Evolutionary conservation across 2,329 filamentous ascomycete species (phyloP), one percentile per base, ranked within the genome.

Genomic region (Chaetomium sp.): DNA sequence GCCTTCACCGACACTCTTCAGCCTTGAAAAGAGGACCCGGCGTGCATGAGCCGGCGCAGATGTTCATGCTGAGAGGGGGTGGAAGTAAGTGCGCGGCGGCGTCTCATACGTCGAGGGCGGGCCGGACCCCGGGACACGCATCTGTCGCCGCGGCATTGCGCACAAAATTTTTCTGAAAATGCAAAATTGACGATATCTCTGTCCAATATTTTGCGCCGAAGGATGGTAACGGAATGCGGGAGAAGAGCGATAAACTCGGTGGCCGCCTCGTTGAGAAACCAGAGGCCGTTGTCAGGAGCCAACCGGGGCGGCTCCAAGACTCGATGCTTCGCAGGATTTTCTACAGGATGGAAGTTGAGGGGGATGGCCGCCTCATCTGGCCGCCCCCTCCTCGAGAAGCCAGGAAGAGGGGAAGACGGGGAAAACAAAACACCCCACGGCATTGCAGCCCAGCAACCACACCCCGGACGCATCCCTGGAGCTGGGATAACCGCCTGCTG

Each of bases 111-210:
- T 51, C 40, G 43, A 40, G 48, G 7, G n/a, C 33, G 35, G 33
- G 11, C 38, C 32, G 12, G 49, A 52, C 54, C 56, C 55, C 38
- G 48, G 57, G 44, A 32, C 37, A 42, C 53, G 49, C 53, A 57
- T 63, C 59, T 63, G 61, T 61, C 61, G 61, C 61, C 59, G 59
- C 61, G 57, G 56, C 45, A 54, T 51, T 55, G 54, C 59, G 57
- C 59, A 59, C 57, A 61, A 53, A 54, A 59, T 54, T 52, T 51
- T 48, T 14, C 49, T 52, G 52, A 52, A 53, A 59, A 47, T 56
- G 53, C 52, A 51, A 55, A 54, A 44, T 55, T 57, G 52, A 52
- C 54, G 54, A 53, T 59, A 61, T 61, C 51, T 61, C 59, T 57
- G 56, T 53, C 61, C 61, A 63, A 63, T 63, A 48, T 52, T 38